Percentiles rank a stretch among this genome's conserved stretches.
Conservation (phyloP, 495 filamentous ascomycete genomes). For the Tricharina praecox region DNA sequence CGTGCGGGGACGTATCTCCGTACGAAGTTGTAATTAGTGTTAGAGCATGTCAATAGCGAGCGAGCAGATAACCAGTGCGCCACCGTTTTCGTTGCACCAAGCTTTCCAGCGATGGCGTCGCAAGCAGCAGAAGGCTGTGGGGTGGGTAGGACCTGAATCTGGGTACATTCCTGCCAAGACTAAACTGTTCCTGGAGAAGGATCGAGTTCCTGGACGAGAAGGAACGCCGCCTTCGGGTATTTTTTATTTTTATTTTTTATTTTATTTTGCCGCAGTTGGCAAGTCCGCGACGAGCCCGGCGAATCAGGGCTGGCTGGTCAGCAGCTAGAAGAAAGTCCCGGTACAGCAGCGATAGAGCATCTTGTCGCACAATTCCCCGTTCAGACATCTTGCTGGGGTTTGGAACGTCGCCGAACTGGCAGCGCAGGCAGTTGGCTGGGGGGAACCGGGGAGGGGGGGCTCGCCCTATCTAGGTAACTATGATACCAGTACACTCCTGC, state of each 20-base stretch:
- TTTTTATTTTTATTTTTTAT: not conserved
- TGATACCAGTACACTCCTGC: too few species aligned
- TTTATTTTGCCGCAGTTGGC: not conserved
- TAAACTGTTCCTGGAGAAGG: not conserved
- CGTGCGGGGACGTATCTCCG: constrained; percentile 2
- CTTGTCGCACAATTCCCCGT: too few species aligned
- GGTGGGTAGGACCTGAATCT: not conserved
- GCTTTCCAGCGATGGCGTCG: not conserved
- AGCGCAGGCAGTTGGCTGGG: too few species aligned
- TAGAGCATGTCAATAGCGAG: constrained; percentile 8
- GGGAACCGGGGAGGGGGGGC: too few species aligned
- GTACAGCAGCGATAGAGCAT: too few species aligned
- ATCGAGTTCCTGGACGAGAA: not conserved
- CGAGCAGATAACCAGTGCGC: not conserved
- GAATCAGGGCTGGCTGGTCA: not conserved
- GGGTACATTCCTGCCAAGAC: not conserved
- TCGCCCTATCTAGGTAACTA: too few species aligned
- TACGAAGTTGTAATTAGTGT: constrained; percentile 7
- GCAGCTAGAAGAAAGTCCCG: too few species aligned
- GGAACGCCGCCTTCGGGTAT: not conserved
- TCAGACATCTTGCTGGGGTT: too few species aligned
- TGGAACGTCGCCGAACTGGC: too few species aligned
- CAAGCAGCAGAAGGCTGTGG: constrained; percentile 4
- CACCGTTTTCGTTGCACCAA: constrained; percentile 6
- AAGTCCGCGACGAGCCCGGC: not conserved